Conservation (phyloP, 257 asterid species). For the Solanum medicagineum region DNA sequence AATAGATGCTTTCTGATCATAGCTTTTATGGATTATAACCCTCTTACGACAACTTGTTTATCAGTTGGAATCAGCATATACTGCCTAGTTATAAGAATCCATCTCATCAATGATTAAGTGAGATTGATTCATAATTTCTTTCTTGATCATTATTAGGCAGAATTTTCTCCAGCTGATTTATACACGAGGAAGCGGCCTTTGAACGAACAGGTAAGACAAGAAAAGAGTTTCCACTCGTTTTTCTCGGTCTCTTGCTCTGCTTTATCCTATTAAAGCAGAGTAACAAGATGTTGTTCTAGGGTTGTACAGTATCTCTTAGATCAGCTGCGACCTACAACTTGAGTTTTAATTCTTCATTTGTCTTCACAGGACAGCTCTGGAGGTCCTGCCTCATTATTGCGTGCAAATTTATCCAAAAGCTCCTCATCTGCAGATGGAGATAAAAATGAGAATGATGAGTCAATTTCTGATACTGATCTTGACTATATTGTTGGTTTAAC, state of each 20-base stretch:
- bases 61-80: not conserved
- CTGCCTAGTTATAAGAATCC: not conserved
- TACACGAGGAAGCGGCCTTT: conserved; percentile 76
- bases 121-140: conserved; percentile 4
- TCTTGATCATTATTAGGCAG: conserved; percentile 41
- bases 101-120: not conserved
- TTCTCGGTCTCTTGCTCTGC: not conserved
- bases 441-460: conserved; percentile 53
- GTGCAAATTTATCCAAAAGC: conserved; percentile 25
- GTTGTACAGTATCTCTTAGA: not conserved
- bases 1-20: not conserved
- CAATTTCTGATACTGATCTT: conserved; percentile 81
- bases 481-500: conserved; percentile 84
- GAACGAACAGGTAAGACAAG: conserved; percentile 39
- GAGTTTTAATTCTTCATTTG: conserved; percentile 10
- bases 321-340: not conserved
- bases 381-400: conserved; percentile 38
- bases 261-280: not conserved
- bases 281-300: not conserved
- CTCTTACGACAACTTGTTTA: not conserved
- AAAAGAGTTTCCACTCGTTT: not conserved
- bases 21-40: not conserved
- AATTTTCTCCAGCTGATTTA: conserved; percentile 76
- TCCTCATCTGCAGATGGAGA: conserved; percentile 32
- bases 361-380: conserved; percentile 43